phyloP scores from a whole-genome alignment of 164 flowering plant species.

The Vitis labrusca region DNA sequence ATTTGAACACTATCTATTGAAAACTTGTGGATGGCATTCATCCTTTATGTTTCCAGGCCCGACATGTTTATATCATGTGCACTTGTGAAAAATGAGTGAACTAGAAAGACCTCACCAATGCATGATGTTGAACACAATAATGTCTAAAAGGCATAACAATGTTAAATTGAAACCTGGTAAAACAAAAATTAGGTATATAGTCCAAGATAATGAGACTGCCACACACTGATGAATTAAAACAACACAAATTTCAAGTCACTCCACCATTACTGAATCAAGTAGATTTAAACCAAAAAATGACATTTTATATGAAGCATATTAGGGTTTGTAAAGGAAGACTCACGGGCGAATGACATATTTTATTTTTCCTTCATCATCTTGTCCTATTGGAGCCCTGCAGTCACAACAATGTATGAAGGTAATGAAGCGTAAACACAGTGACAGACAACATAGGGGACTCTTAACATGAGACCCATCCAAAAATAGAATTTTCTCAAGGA shows the following conservation, averaged over 20 bases:
- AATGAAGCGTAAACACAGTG: not conserved
- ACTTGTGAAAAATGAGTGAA: too few relatives aligned
- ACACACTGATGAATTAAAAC: too few relatives aligned
- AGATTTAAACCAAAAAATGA: not conserved
- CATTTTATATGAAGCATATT: not conserved
- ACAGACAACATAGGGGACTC: not conserved
- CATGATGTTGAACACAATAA: too few relatives aligned
- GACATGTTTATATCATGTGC: too few relatives aligned
- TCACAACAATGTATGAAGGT: conserved; percentile 10
- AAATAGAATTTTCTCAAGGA: not conserved
- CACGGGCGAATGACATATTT: conserved; percentile 96
- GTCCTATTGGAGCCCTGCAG: conserved; percentile 80
- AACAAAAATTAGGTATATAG: too few relatives aligned
- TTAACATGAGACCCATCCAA: not conserved
- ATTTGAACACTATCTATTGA: too few relatives aligned
- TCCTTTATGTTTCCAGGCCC: too few relatives aligned
- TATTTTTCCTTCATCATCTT: conserved; percentile 81
- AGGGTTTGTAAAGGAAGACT: conserved; percentile 27
- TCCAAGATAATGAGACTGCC: too few relatives aligned
- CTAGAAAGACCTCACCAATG: too few relatives aligned
- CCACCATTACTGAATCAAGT: not conserved
- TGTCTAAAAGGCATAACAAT: not conserved
- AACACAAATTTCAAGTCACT: too few relatives aligned
- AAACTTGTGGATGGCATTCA: too few relatives aligned
- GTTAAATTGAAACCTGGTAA: not conserved